Evolutionary conservation across 495 filamentous ascomycete species (phyloP).

Genomic region (Aspergillus heteromorphus): DNA sequence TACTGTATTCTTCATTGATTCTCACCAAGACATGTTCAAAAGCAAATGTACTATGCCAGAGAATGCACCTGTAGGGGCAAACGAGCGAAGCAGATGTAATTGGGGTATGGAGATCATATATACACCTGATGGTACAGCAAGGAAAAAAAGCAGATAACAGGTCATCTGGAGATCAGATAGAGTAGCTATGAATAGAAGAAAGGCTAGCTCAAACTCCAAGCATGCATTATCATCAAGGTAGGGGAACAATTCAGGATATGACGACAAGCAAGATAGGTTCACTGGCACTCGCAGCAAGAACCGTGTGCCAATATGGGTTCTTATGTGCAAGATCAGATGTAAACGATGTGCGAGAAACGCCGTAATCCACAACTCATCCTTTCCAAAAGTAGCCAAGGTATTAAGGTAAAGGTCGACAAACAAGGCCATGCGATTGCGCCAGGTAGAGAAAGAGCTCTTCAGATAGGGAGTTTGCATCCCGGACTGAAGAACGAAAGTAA

Average conservation of each 20-base stretch:
- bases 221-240: slow-evolving; percentile 1
- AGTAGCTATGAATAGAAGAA: not conserved
- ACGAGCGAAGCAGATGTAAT: not conserved
- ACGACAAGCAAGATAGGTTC: not conserved
- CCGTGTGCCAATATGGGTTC: not conserved
- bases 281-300: not conserved
- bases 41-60: too few species aligned
- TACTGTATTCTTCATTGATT: too few species aligned
- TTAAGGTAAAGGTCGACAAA: not conserved
- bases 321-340: not conserved
- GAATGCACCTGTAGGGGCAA: too few species aligned
- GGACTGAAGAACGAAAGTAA: not conserved
- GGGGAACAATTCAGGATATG: too few species aligned
- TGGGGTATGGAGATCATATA: not conserved
- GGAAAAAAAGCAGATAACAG: not conserved
- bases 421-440: not conserved
- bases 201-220: not conserved
- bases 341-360: not conserved
- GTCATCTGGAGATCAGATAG: not conserved
- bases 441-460: not conserved
- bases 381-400: not conserved
- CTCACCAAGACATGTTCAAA: too few species aligned
- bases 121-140: slow-evolving; percentile 5
- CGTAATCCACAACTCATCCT: not conserved
- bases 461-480: not conserved